Conservation (phyloP, 2,329 filamentous ascomycete genomes). For the Fusarium xyrophilum region DNA sequence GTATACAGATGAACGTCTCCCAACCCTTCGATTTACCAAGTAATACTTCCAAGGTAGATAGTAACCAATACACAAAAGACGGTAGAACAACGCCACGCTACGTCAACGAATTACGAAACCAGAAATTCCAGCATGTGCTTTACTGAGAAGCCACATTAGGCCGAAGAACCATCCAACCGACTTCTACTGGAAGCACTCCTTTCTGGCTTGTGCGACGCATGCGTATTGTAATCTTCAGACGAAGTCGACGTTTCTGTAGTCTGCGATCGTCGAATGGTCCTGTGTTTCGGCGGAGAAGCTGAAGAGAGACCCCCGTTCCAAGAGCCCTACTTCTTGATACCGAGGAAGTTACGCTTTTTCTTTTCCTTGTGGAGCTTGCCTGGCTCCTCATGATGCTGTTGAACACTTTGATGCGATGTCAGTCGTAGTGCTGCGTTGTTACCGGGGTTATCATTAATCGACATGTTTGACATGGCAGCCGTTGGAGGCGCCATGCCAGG, state of each 20-base stretch:
- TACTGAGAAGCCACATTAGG: conserved; percentile 2
- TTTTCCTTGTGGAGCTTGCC: conserved; percentile 64
- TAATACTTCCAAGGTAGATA: conserved; percentile 8
- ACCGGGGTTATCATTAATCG: conserved; percentile 46
- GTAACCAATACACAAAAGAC: conserved; percentile 18
- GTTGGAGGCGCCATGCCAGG: conserved; percentile 52
- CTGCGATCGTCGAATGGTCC: conserved; percentile 17
- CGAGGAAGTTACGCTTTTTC: conserved; percentile 66
- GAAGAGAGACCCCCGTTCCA: conserved; percentile 32
- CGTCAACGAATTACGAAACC: conserved; percentile 20
- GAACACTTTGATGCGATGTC: conserved; percentile 22
- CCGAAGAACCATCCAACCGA: neutral
- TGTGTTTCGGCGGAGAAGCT: conserved; percentile 1
- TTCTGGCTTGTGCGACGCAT: neutral
- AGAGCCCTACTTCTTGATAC: conserved; percentile 63
- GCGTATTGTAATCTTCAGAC: conserved; percentile 2
- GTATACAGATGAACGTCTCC: conserved; percentile 11
- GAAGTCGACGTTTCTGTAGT: conserved; percentile 25
- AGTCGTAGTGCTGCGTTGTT: conserved; percentile 31
- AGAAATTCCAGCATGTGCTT: conserved; percentile 8
- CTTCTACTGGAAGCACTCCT: conserved; percentile 3
- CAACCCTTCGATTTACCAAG: neutral
- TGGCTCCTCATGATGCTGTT: conserved; percentile 39
- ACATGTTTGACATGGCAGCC: conserved; percentile 63
- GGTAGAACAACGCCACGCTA: conserved; percentile 32